Percentiles rank a stretch among this genome's conserved stretches.
Conservation (phyloP, 2,329 filamentous ascomycete genomes). For the Xylaria digitata region DNA sequence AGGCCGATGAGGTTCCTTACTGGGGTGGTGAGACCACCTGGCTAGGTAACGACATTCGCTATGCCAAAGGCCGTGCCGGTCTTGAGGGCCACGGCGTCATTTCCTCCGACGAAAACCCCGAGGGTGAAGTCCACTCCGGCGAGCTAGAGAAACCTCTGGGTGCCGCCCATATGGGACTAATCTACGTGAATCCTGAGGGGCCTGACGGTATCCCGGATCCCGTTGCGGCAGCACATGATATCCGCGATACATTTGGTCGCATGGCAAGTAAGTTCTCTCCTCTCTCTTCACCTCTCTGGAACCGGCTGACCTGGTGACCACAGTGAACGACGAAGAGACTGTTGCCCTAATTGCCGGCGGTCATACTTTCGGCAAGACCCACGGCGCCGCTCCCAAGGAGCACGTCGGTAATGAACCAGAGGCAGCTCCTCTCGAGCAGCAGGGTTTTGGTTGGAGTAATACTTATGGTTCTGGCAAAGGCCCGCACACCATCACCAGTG, state of each 20-base stretch:
- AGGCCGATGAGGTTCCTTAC: slow-evolving; percentile 80
- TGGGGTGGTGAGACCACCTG: slow-evolving; percentile 82
- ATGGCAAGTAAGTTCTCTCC: slow-evolving; percentile 68
- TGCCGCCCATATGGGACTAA: slow-evolving; percentile 79
- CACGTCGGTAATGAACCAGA: slow-evolving; percentile 76
- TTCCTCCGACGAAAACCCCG: slow-evolving; percentile 50
- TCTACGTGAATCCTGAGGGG: slow-evolving; percentile 85
- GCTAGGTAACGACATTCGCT: slow-evolving; percentile 79
- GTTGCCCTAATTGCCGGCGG: slow-evolving; percentile 83
- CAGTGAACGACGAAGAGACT: slow-evolving; percentile 81
- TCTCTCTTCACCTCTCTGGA: neutral
- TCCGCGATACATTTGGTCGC: slow-evolving; percentile 78
- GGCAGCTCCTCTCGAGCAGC: slow-evolving; percentile 70
- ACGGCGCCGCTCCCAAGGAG: slow-evolving; percentile 73
- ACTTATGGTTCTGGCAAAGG: slow-evolving; percentile 73
- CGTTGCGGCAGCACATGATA: slow-evolving; percentile 75
- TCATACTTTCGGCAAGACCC: slow-evolving; percentile 84
- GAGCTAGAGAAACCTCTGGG: slow-evolving; percentile 76
- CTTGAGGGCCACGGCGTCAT: slow-evolving; percentile 51
- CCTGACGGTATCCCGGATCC: slow-evolving; percentile 79
- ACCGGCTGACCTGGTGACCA: slow-evolving; percentile 9
- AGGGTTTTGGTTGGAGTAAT: slow-evolving; percentile 80
- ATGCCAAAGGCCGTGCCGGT: slow-evolving; percentile 64
- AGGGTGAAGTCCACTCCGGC: slow-evolving; percentile 66
- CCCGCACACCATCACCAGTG: slow-evolving; percentile 78